Conservation (phyloP, 208 protist genomes). For the Leishmania tropica region DNA sequence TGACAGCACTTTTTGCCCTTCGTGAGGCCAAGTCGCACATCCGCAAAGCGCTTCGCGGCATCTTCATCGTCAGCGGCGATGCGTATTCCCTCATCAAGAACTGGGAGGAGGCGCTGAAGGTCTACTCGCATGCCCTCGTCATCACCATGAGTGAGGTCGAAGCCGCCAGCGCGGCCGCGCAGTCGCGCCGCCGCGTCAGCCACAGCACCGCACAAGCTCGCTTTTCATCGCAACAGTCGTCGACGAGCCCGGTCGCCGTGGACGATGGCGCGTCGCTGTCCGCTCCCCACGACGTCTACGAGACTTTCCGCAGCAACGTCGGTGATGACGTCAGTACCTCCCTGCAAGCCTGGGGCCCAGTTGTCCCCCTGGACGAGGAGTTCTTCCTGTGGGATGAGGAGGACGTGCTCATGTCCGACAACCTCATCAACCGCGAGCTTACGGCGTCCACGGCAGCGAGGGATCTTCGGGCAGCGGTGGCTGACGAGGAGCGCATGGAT, state of each 20-base stretch:
- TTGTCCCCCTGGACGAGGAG: conserved; percentile 36
- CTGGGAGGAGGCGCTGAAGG: conserved; percentile 80
- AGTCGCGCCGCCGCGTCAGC: conserved; percentile 9
- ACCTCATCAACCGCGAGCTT: conserved; percentile 33
- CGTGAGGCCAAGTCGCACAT: conserved; percentile 52
- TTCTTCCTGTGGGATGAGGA: conserved; percentile 44
- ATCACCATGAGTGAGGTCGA: conserved; percentile 62
- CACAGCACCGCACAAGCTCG: conserved; percentile 5
- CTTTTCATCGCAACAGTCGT: conserved; percentile 7
- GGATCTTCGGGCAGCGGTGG: conserved; percentile 54
- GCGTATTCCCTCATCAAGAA: conserved; percentile 54
- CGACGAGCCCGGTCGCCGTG: background rate
- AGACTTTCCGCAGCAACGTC: background rate
- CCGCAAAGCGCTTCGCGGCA: conserved; percentile 51
- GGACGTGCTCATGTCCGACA: conserved; percentile 30
- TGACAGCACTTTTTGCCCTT: conserved; percentile 63
- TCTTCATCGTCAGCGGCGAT: conserved; percentile 75
- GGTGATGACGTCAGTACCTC: background rate
- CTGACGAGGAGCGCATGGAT: conserved; percentile 59
- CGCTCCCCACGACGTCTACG: background rate
- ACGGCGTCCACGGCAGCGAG: conserved; percentile 24
- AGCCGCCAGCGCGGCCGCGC: conserved; percentile 27
- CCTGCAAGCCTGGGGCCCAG: conserved; percentile 31
- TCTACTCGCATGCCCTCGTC: conserved; percentile 76
- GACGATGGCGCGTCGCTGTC: conserved; percentile 9